Evolutionary conservation across 176 grass and related monocot genomes (phyloP).

Genomic region (Oryza punctata): DNA sequence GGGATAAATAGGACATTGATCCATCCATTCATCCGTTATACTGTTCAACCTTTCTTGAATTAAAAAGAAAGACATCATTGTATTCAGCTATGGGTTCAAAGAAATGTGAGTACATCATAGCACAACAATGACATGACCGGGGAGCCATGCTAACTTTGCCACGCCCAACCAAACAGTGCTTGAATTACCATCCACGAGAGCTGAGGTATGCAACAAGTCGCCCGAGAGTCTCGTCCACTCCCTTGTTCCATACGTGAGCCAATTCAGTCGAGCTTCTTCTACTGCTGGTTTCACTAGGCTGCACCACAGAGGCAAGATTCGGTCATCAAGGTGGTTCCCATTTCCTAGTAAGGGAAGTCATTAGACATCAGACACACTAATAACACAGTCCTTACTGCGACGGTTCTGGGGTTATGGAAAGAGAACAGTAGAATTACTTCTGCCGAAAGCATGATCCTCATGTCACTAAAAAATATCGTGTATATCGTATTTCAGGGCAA

Average conservation of each 20-base stretch:
- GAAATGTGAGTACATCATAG: conserved; percentile 21
- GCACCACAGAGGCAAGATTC: conserved; percentile 8
- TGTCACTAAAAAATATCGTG: neutral
- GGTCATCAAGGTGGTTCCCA: neutral
- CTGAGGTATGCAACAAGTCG: conserved; percentile 57
- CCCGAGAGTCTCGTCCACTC: conserved; percentile 57
- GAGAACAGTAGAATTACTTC: neutral
- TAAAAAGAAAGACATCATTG: conserved; percentile 10
- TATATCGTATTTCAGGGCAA: neutral
- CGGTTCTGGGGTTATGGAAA: neutral
- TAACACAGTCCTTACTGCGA: neutral
- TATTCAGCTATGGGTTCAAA: conserved; percentile 2
- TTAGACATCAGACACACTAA: neutral
- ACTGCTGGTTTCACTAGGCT: conserved; percentile 25
- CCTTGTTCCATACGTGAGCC: conserved; percentile 59
- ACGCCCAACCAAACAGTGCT: neutral
- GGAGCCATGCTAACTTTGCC: neutral
- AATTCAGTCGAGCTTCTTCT: conserved; percentile 30
- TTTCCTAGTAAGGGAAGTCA: neutral
- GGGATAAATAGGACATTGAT: conserved; percentile 7
- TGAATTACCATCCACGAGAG: conserved; percentile 60
- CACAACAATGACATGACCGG: neutral
- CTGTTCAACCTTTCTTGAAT: neutral
- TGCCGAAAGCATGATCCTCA: neutral
- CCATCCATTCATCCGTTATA: neutral